Conservation (phyloP, 768 basidiomycete species). For the Termitomyces titanicus region DNA sequence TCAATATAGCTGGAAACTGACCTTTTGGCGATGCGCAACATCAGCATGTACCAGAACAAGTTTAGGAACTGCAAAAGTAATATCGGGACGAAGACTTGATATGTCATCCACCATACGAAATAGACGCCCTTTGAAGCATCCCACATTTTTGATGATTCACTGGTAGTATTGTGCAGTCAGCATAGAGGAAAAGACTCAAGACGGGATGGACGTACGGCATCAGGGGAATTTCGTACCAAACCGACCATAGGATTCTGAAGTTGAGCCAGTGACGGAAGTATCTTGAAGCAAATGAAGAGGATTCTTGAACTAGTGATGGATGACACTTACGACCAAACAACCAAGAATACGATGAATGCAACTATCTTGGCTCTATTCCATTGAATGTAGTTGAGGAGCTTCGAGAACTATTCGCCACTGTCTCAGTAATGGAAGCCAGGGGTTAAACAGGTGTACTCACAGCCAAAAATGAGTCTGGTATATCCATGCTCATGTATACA, state of each 20-base stretch:
- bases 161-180: slow-evolving; percentile 20
- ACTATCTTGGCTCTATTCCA: slow-evolving; percentile 58
- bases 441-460: slow-evolving; percentile 40
- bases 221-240: slow-evolving; percentile 74
- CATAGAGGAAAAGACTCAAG: neutral
- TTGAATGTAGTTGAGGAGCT: slow-evolving; percentile 85
- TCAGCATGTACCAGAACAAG: slow-evolving; percentile 90
- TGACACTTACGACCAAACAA: slow-evolving; percentile 73
- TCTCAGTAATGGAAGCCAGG: neutral
- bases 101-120: slow-evolving; percentile 74
- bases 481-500: slow-evolving; percentile 95
- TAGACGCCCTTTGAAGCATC: slow-evolving; percentile 60
- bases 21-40: slow-evolving; percentile 74
- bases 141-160: slow-evolving; percentile 56
- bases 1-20: slow-evolving; percentile 29
- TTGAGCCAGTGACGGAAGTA: slow-evolving; percentile 96
- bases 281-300: slow-evolving; percentile 33
- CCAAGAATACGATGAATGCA: slow-evolving; percentile 62
- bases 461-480: slow-evolving; percentile 86
- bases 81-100: slow-evolving; percentile 76
- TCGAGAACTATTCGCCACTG: slow-evolving; percentile 54
- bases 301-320: neutral
- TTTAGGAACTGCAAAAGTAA: slow-evolving; percentile 79
- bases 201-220: slow-evolving; percentile 57
- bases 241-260: slow-evolving; percentile 80